phyloP scores from a whole-genome alignment of 352 stramenopile genomes.

The Phytophthora gonapodyides region DNA sequence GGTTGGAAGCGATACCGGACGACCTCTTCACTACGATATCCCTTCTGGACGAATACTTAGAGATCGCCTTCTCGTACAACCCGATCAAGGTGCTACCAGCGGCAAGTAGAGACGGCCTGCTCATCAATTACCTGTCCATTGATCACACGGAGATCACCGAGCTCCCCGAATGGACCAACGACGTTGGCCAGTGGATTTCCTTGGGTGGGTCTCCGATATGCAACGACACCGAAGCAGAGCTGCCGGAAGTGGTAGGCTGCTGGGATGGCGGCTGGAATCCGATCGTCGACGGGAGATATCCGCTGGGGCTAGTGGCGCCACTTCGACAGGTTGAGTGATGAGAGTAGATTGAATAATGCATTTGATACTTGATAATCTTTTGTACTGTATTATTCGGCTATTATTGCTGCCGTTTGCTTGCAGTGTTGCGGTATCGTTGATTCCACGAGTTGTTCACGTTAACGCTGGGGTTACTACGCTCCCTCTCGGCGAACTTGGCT shows the following conservation, averaged over 20 bases:
- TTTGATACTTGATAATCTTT: background rate
- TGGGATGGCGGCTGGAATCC: constrained; percentile 20
- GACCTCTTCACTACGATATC: constrained; percentile 29
- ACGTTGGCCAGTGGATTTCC: constrained; percentile 14
- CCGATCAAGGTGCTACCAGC: constrained; percentile 33
- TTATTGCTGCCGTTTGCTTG: background rate
- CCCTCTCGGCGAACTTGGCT: constrained; percentile 7
- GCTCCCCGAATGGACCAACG: constrained; percentile 40
- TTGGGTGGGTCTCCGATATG: constrained; percentile 23
- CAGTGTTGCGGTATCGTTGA: background rate
- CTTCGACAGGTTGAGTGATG: constrained; percentile 9
- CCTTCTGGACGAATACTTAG: constrained; percentile 27
- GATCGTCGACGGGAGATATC: constrained; percentile 20
- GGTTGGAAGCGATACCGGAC: constrained; percentile 25
- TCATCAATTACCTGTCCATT: constrained; percentile 41
- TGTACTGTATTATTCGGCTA: background rate
- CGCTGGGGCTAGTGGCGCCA: constrained; percentile 12
- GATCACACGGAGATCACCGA: constrained; percentile 34
- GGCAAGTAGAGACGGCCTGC: constrained; percentile 14
- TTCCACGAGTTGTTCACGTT: constrained; percentile 5
- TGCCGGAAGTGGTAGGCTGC: constrained; percentile 11
- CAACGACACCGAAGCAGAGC: constrained; percentile 5
- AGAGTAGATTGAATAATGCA: too few species aligned
- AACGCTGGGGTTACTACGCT: constrained; percentile 22
- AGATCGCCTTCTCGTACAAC: constrained; percentile 38